Evolutionary conservation across 805 yeast genomes (phyloP), one percentile per base, ranked within the genome.

Genomic region (Ogataea paraovalis): DNA sequence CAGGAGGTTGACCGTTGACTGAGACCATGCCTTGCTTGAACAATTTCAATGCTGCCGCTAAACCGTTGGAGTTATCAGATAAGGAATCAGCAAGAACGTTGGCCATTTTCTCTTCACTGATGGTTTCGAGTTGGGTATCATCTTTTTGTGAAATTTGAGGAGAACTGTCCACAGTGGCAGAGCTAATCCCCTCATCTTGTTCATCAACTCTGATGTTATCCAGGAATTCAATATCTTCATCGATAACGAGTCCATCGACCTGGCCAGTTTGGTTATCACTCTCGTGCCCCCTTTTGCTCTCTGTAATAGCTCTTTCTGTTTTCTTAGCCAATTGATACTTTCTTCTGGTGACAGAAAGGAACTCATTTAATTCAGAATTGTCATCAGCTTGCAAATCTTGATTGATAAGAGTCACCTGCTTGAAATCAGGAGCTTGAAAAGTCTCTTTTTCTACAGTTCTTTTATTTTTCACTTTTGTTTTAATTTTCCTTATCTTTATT

Each of bases 171-270:
- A 48, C 58, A 61, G 14, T 59, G 52, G 2, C 63, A 59, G 33
- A 62, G 59, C 37, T 27, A 7, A 20, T 14, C 3, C 36, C 36
- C 62, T 56, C 39, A 60, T 53, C 19, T 43, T 43, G 44, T 45
- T 47, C 46, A 47, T 56, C 45, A 50, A 59, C 32, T 51, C 52
- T 50, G 7, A 60, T 25, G 4, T 59, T 60, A 1, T 57, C 55
- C 42, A 72, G 53, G 45, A 72, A 71, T 41, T 69, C 73, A 2
- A 60, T 46, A 18, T 60, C 68, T 42, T 71, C 76, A 53, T 69
- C 68, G 19, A 70, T 50, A 1, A 57, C 45, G 16, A 64, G 43
- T 7, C 63, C 66, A 8, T 16, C 49, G 13, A 43, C 43, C 23
- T 50, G 44, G 43, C 33, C 23, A 37, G 18, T 37, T 2, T 14